A percentile compares a stretch with the other conserved stretches of the same genome.
Evolutionary conservation across 2,329 filamentous ascomycete species (phyloP).

Genomic region (Coniella vitis): DNA sequence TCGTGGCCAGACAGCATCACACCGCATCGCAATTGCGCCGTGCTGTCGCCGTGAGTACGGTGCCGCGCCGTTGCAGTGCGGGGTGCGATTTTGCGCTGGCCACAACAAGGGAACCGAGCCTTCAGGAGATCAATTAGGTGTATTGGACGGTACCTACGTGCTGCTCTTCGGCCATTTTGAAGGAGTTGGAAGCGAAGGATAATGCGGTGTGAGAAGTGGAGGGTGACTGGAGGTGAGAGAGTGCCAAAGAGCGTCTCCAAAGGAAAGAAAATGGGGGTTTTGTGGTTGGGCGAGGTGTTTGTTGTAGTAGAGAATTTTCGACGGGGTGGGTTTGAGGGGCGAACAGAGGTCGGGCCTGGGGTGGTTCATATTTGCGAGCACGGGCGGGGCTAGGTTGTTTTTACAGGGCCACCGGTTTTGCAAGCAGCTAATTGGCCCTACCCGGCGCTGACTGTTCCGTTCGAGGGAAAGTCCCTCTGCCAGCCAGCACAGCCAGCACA

Average conservation of each 20-base stretch:
- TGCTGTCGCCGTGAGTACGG: slow-evolving; percentile 17
- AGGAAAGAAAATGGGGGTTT: slow-evolving; percentile 5
- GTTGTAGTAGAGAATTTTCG: slow-evolving; percentile 6
- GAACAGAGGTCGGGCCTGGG: background rate
- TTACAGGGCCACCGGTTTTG: background rate
- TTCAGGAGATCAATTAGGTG: slow-evolving; percentile 7
- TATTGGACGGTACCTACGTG: slow-evolving; percentile 36
- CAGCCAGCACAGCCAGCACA: background rate
- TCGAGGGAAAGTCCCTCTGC: background rate
- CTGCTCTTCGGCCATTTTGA: slow-evolving; percentile 51
- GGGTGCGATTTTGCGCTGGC: slow-evolving; percentile 33
- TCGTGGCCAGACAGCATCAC: no score
- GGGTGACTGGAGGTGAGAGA: slow-evolving; percentile 10
- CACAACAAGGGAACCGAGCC: slow-evolving; percentile 18
- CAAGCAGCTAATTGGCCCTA: background rate
- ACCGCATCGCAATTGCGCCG: slow-evolving; percentile 16
- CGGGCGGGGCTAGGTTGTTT: background rate
- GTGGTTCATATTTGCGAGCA: slow-evolving; percentile 1
- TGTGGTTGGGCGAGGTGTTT: slow-evolving; percentile 4
- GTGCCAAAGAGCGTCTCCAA: slow-evolving; percentile 9
- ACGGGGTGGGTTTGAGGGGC: slow-evolving; percentile 3
- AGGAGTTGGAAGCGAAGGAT: slow-evolving; percentile 29
- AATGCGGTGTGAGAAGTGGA: slow-evolving; percentile 4
- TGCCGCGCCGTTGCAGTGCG: slow-evolving; percentile 31
- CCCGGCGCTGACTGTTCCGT: background rate